Evolutionary conservation across 192 early-diverging fungal species (phyloP), one percentile per base, ranked within the genome.

Genomic region (Coemansia sp.): DNA sequence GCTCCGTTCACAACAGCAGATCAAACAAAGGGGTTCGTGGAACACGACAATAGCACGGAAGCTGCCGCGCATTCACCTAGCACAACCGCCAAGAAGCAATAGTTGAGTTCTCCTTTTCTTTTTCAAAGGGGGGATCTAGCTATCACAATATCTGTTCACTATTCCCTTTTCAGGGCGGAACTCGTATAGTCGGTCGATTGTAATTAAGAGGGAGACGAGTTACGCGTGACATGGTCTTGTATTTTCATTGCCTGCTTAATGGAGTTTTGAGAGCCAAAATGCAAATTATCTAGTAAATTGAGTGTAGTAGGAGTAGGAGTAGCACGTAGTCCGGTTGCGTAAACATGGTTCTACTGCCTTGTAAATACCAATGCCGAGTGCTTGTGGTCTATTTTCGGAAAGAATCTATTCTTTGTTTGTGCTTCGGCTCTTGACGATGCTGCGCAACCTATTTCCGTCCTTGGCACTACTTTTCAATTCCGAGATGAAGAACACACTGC

Each of bases 1-100:
- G 60, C 58, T 5, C 55, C 44, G 18, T 58, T 49, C 18, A 24
- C 62, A 34, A 34, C 52, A n/a, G 6, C 59, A 30, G 67, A 69
- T 6, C 33, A 60, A 23, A 52, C 34, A 35, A 60, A 36, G 41
- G 15, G 38, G 20, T 60, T 10, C 21, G 36, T 18, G 52, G 18
- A 45, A 12, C 9, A 62, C 21, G 20, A 45, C 36, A 41, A 8
- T 5, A 26, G 51, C 24, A 53, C 14, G 8, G 24, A 26, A 26
- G 51, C 24, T 9, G 14, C 23, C 7, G 51, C 26, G 24, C 15
- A 53, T 53, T 53, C 51, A 30, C 51, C 9, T 23, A 23, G 10
- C 9, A 26, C 23, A 23, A 21, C 23, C 23, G 23, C 51, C 21
- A 14, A 53, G 24, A 20, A 53, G 23, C 21, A 26, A 53, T 53